phyloP scores from a whole-genome alignment of 1,284 basidiomycete species.

The Boletus holoroseus region DNA sequence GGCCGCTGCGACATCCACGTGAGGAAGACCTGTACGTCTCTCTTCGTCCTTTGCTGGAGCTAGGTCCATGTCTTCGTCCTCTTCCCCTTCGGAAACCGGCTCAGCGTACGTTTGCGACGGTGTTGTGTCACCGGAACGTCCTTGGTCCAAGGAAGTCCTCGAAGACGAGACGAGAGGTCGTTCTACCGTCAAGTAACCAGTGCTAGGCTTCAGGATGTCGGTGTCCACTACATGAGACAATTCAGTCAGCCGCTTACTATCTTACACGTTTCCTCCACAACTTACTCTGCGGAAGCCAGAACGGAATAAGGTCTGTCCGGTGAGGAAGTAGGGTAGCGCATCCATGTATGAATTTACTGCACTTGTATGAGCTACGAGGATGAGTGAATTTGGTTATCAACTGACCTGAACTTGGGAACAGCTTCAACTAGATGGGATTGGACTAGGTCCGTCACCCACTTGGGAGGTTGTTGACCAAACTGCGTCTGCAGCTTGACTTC shows the following conservation, averaged over 20 bases:
- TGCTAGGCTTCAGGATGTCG: conserved; percentile 87
- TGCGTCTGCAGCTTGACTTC: conserved; percentile 99
- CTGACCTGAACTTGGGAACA: conserved; percentile 82
- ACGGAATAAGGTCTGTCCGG: conserved; percentile 96
- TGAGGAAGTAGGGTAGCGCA: conserved; percentile 91
- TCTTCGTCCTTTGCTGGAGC: conserved; percentile 74
- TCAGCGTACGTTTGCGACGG: conserved; percentile 69
- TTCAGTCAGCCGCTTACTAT: conserved; percentile 1
- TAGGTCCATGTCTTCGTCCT: conserved; percentile 70
- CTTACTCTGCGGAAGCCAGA: conserved; percentile 95
- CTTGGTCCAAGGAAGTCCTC: conserved; percentile 42
- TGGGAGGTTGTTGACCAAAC: conserved; percentile 90
- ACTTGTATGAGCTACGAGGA: conserved; percentile 14
- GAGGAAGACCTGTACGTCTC: conserved; percentile 69
- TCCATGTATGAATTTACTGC: conserved; percentile 92
- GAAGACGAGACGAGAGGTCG: conserved; percentile 53
- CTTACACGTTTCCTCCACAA: conserved; percentile 3
- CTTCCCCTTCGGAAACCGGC: conserved; percentile 87
- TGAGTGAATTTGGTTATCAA: neutral
- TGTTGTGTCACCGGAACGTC: conserved; percentile 44
- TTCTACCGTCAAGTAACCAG: conserved; percentile 71
- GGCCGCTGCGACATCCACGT: conserved; percentile 69
- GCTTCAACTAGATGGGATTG: conserved; percentile 92
- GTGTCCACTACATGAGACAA: conserved; percentile 64
- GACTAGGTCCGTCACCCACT: conserved; percentile 95